A percentile compares a stretch with the other conserved stretches of the same genome.
Evolutionary conservation across 306 rosid species (phyloP).

Genomic region (Cicer pinnatifidum): DNA sequence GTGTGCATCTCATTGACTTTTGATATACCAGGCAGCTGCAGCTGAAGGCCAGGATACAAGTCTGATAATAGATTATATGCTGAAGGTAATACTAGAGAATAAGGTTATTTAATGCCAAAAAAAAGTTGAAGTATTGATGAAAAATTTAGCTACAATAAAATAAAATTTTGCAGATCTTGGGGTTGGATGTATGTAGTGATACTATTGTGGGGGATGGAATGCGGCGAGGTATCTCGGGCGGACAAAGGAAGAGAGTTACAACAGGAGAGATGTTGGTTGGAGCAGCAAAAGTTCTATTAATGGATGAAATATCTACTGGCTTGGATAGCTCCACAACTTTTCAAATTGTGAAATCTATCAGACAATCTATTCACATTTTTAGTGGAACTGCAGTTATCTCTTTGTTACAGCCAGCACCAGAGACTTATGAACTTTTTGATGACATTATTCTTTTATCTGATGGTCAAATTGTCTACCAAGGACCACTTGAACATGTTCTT

Average conservation of each 20-base stretch:
- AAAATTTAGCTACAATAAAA: not conserved
- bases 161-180: conserved; percentile 61
- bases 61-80: conserved; percentile 67
- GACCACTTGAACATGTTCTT: conserved; percentile 58
- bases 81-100: conserved; percentile 58
- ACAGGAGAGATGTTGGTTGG: conserved; percentile 77
- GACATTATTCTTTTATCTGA: conserved; percentile 64
- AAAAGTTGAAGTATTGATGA: not conserved
- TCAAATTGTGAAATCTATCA: conserved; percentile 58
- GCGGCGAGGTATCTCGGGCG: conserved; percentile 91
- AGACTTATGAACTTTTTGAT: conserved; percentile 62
- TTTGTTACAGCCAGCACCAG: conserved; percentile 65
- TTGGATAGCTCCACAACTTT: conserved; percentile 69
- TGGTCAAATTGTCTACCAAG: conserved; percentile 63
- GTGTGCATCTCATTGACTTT: conserved; percentile 7
- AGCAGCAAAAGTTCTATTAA: conserved; percentile 58
- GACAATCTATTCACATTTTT: conserved; percentile 53
- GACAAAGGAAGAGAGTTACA: conserved; percentile 84
- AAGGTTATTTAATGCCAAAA: not conserved
- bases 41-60: conserved; percentile 62
- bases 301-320: conserved; percentile 72
- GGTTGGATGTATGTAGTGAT: conserved; percentile 84
- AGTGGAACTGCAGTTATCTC: conserved; percentile 60
- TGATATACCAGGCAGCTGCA: conserved; percentile 48
- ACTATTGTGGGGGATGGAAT: conserved; percentile 77